phyloP scores from a whole-genome alignment of 1,284 basidiomycete genomes.

The Anthracocystis walkeri region DNA sequence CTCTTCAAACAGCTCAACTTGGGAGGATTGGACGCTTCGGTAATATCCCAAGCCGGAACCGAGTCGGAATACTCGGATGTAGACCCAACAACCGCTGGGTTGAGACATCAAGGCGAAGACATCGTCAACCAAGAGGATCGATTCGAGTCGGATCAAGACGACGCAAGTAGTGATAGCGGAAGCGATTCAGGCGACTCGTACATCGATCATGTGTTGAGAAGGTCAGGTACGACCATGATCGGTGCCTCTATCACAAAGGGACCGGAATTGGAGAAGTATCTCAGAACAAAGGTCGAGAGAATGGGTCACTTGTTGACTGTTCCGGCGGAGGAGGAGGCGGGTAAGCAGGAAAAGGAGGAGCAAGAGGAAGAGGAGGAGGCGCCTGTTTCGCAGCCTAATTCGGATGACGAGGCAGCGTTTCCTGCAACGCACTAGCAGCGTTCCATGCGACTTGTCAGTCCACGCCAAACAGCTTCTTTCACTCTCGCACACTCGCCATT shows the following conservation, averaged over 20 bases:
- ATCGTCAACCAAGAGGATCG: slow-evolving; percentile 20
- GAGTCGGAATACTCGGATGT: slow-evolving; percentile 19
- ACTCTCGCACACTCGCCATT: not conserved
- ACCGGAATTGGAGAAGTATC: slow-evolving; percentile 91
- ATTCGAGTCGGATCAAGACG: slow-evolving; percentile 19
- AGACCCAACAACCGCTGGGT: slow-evolving; percentile 24
- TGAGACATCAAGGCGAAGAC: slow-evolving; percentile 34
- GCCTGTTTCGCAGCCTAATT: slow-evolving; percentile 36
- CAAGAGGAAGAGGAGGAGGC: slow-evolving; percentile 1
- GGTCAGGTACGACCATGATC: slow-evolving; percentile 83
- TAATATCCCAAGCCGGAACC: slow-evolving; percentile 45
- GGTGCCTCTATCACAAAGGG: slow-evolving; percentile 84
- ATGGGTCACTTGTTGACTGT: slow-evolving; percentile 95
- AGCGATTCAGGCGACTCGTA: slow-evolving; percentile 59
- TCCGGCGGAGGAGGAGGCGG: slow-evolving; percentile 54
- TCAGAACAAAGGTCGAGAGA: slow-evolving; percentile 91
- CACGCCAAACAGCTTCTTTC: not conserved
- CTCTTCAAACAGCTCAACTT: slow-evolving; percentile 25
- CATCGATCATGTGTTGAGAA: slow-evolving; percentile 71
- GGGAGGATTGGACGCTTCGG: slow-evolving; percentile 28
- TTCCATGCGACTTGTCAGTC: not conserved
- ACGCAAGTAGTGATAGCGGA: slow-evolving; percentile 31
- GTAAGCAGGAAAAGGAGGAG: not conserved
- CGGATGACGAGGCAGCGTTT: slow-evolving; percentile 20
- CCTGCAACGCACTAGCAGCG: not conserved